Evolutionary conservation across 2,329 filamentous ascomycete genomes (phyloP), one percentile per base, ranked within the genome.

Genomic region (Eutypa lata): DNA sequence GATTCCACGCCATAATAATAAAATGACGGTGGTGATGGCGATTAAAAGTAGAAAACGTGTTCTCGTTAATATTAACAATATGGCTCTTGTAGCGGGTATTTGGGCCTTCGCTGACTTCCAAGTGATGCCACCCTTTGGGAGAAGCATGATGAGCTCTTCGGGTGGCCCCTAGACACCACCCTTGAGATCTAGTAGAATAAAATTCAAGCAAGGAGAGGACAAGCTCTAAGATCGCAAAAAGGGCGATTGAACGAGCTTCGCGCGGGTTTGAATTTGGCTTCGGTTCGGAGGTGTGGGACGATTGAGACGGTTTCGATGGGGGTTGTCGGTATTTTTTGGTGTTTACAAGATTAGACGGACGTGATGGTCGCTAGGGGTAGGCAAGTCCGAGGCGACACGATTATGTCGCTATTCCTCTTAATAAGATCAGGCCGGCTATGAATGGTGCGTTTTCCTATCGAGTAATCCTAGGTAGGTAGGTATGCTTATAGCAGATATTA

Each of bases 1-100:
- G 63, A 97, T 84, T 58, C 90, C 89, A 70, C 90, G 88, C 90
- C 91, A 97, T 84, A 96, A 72, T 74, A 97, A 78, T 70, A 96
- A 69, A 58, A 95, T 69, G 60, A 90, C 76, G 52, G 87, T 86
- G 28, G 83, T 78, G 49, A 94, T 63, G 49, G 85, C 88, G 55
- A 94, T 73, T 46, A 89, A 82, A 50, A 94, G 74, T 57, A 97
- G 76, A 61, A 95, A 88, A 51, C 91, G 84, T 59, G 91, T 90
- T 68, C 85, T 84, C 57, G 89, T 90, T 57, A 95, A 67, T 63
- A 90, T 83, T 44, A 81, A 76, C 73, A 85, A 78, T 68, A 91
- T 69, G 50, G 88, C 87, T 70, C 90, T 84, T 62, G 84, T 86
- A 53, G 90, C 88, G 43, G 91, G 91, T 63, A 97, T 76, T 66